Evolutionary conservation across 176 grass and related monocot genomes (phyloP).

Genomic region (Juncus inflexus): DNA sequence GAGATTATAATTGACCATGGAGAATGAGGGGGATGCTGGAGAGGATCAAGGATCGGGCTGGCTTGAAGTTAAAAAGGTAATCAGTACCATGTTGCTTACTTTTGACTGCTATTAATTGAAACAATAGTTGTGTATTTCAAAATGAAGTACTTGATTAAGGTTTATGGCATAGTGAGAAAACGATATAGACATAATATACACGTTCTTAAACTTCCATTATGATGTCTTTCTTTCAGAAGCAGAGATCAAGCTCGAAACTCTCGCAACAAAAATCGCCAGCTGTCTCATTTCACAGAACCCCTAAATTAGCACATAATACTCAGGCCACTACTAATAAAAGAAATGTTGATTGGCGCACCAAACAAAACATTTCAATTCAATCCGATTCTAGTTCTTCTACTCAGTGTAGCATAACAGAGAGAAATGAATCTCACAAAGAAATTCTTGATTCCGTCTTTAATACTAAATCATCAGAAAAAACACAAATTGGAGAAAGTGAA

Average conservation of each 20-base stretch:
- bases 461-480: conserved; percentile 30
- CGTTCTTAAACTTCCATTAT: neutral
- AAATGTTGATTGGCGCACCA: conserved; percentile 32
- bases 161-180: conserved; percentile 1
- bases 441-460: conserved; percentile 22
- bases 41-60: conserved; percentile 89
- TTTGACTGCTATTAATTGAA: neutral
- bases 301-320: conserved; percentile 25
- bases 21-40: conserved; percentile 37
- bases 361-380: conserved; percentile 27
- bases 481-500: conserved; percentile 28
- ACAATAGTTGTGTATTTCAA: no score
- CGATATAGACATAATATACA: neutral
- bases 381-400: conserved; percentile 19
- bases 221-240: conserved; percentile 46
- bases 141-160: neutral
- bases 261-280: conserved; percentile 51
- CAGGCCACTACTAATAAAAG: conserved; percentile 30
- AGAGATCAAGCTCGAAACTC: conserved; percentile 60
- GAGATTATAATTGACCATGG: conserved; percentile 32
- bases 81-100: neutral
- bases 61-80: conserved; percentile 92
- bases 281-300: conserved; percentile 38
- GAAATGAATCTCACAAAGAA: conserved; percentile 21
- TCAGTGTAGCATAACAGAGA: conserved; percentile 26